phyloP scores from a whole-genome alignment of 306 rosid genomes.

The Glycine tomentella region DNA sequence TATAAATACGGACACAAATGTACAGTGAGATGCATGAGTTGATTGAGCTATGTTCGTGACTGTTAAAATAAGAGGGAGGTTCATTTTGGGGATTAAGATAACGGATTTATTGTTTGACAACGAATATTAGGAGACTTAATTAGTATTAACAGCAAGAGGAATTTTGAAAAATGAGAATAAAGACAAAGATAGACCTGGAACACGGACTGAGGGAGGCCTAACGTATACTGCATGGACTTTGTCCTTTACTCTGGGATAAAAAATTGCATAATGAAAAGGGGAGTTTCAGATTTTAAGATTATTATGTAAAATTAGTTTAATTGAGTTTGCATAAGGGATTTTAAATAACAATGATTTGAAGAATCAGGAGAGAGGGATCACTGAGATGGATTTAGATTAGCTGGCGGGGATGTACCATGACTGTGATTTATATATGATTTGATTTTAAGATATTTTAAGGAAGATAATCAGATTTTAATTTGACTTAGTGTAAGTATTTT shows the following conservation, averaged over 20 bases:
- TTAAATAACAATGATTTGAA: neutral
- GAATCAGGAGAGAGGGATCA: neutral
- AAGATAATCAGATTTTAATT: neutral
- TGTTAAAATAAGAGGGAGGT: conserved; percentile 1
- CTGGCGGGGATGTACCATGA: neutral
- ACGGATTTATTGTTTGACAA: neutral
- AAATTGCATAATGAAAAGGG: neutral
- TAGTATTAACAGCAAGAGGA: neutral
- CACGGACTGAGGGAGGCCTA: neutral
- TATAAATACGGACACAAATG: neutral
- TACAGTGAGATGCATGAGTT: neutral
- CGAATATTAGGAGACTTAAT: neutral
- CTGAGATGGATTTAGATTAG: neutral
- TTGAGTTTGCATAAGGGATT: neutral
- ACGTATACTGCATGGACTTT: neutral
- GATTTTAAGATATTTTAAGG: neutral
- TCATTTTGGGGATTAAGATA: neutral
- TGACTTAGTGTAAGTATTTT: too few relatives aligned
- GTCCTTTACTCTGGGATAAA: neutral
- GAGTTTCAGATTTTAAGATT: neutral
- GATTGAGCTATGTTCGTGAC: neutral
- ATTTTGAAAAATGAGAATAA: neutral
- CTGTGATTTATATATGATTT: neutral
- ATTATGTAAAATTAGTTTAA: neutral
- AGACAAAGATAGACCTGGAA: conserved; percentile 7